Evolutionary conservation across 768 basidiomycete species (phyloP), one percentile per base, ranked within the genome.

Genomic region (Mycena capillaripes): DNA sequence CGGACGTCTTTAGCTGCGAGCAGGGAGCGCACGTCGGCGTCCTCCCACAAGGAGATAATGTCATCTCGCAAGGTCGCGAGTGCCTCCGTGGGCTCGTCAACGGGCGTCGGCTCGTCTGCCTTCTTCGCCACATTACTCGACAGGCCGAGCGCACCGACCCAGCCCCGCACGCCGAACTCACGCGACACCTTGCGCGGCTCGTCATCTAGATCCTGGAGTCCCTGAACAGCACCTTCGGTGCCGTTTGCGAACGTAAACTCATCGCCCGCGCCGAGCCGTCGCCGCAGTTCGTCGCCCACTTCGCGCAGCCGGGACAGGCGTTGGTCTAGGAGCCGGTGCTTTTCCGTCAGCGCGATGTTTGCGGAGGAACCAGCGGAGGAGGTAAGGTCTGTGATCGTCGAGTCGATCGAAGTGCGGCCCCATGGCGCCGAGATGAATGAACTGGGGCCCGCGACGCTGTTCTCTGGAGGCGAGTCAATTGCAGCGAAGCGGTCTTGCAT

Each of bases 21-120:
- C 48, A 86, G 82, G 63, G 81, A 80, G 69, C 86, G 85, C 46
- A 93, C 88, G 58, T 79, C 82, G 29, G 82, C 57, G 78, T 93
- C 90, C 60, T 82, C 83, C 92, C 92, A 93, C 30, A 93, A 83
- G 73, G 86, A 80, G 52, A 79, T 42, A 80, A 93, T 92, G 65
- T 88, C 86, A 38, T 89, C 84, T 56, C 83, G 82, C 72, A 90
- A 89, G n/a, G 86, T 81, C 10, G 81, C 79, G 11, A 90, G 83
- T 3, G 87, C 82, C 63, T 85, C 85, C 25, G 85, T 83, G 17
- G 81, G 77, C 50, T 82, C 81, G 55, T 84, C 69, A 17, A 66
- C 50, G 2, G 21, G 9, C 46, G 25, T n/a, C 8, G 46, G 46
- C 46, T 48, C 46, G 46, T 48, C 46, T 7, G 46, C 23, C 23